Percentiles rank a stretch among this genome's conserved stretches.
Evolutionary conservation across 2,329 filamentous ascomycete genomes (phyloP).

Genomic region (Fusarium lyarnte): DNA sequence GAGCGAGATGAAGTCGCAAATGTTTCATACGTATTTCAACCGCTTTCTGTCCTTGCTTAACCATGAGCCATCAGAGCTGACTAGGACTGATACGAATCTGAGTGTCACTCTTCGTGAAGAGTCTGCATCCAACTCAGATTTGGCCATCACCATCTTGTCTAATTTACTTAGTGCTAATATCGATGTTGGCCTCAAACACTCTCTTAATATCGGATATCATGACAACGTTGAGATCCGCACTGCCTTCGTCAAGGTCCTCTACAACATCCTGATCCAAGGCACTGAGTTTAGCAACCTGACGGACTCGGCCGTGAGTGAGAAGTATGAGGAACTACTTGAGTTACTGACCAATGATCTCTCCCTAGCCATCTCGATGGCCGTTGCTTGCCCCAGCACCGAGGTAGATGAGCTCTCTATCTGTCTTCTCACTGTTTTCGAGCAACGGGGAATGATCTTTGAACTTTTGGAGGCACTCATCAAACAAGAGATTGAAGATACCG

Average conservation of each 20-base stretch:
- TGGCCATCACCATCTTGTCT: conserved; percentile 73
- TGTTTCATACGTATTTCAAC: conserved; percentile 78
- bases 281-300: conserved; percentile 76
- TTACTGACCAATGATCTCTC: conserved; percentile 70
- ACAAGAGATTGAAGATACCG: conserved; percentile 75
- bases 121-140: conserved; percentile 64
- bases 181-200: conserved; percentile 76
- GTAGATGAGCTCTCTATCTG: conserved; percentile 76
- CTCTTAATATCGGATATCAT: conserved; percentile 75
- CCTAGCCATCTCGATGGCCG: conserved; percentile 70
- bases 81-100: conserved; percentile 41
- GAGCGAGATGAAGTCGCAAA: conserved; percentile 74
- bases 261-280: conserved; percentile 76
- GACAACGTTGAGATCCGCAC: conserved; percentile 75
- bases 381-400: conserved; percentile 73
- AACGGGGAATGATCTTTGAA: conserved; percentile 69
- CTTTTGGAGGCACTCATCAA: conserved; percentile 73
- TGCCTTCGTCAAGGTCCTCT: conserved; percentile 75
- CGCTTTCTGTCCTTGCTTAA: conserved; percentile 73
- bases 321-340: conserved; percentile 73
- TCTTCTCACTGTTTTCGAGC: conserved; percentile 75
- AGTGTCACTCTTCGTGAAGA: conserved; percentile 61
- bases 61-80: conserved; percentile 60
- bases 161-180: conserved; percentile 77
- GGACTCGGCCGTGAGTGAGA: conserved; percentile 73